Evolutionary conservation across 2,329 filamentous ascomycete species (phyloP).

Genomic region (Botrytis squamosa): DNA sequence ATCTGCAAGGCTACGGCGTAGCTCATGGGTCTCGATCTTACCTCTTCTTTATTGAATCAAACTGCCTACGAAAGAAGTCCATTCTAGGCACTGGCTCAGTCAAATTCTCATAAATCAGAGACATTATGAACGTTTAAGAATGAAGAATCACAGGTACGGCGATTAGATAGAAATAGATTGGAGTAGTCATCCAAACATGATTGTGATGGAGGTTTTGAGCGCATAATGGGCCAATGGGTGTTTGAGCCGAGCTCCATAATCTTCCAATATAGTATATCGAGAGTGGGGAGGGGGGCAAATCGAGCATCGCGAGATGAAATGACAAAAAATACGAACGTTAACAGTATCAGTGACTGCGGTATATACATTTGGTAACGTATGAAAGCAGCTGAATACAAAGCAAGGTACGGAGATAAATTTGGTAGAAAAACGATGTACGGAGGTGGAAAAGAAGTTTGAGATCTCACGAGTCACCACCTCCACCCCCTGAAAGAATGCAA

Average conservation of each 20-base stretch:
- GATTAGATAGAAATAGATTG: not conserved
- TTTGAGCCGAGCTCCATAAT: not conserved
- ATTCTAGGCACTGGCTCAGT: not conserved
- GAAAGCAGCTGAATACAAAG: not conserved
- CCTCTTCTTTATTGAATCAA: not conserved
- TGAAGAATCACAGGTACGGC: not conserved
- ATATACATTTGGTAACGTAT: not conserved
- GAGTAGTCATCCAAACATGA: not conserved
- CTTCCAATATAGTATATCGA: not conserved
- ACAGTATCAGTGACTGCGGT: not conserved
- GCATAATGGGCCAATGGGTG: not conserved
- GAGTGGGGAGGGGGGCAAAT: not conserved
- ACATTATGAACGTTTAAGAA: not conserved
- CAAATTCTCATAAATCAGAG: not conserved
- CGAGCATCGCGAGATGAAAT: not conserved
- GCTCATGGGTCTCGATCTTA: not conserved
- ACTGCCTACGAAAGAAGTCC: not conserved
- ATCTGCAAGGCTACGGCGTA: constrained; percentile 4
- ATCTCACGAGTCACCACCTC: not conserved
- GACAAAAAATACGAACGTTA: not conserved
- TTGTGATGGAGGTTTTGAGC: not conserved
- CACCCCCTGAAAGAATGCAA: not conserved
- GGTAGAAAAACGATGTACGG: not conserved
- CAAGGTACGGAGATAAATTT: not conserved
- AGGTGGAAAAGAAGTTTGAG: not conserved